Evolutionary conservation across 306 rosid genomes (phyloP), one percentile per base, ranked within the genome.

Genomic region (Aeschynomene evenia): DNA sequence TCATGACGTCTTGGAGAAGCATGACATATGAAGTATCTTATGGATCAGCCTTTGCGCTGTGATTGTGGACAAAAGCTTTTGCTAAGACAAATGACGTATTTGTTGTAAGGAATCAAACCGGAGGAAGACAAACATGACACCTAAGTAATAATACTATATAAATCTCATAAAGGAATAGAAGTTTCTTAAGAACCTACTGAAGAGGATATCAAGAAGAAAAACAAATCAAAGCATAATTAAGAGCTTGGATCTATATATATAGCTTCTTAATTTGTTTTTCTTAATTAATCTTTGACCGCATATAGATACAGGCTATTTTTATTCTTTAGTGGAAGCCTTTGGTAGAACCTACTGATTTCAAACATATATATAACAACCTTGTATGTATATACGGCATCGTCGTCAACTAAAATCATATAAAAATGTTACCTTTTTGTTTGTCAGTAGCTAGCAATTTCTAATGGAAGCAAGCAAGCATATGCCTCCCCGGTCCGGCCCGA

Each of bases 41-140:
- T n/a, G n/a, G n/a, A n/a, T 54, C 37, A 33, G 63, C 56, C 43
- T 57, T 60, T 70, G n/a, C 19, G 54, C 61, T 63, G 42, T 39
- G 66, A 56, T 68, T 51, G 15, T 28, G 75, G 80, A 76, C 82
- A 72, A 77, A 75, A 65, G 23, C 8, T 68, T 79, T 58, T 34
- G 77, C 74, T 33, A 60, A 66, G 82, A 56, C 43, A 71, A 79
- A 72, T 64, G 82, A 72, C 80, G 39, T 69, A 26, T 83, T 58
- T 79, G 55, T 20, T 28, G 45, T 0, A 34, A 62, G 74, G 75
- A 65, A 68, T 79, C 78, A 79, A 76, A 63, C 40, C n/a, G 23
- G 55, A 68, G 66, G 52, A 43, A 73, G 82, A 77, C 78, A 80
- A 79, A 79, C 14, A 31, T 40, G 70, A 82, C 66, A 61, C 61